Base-by-base conservation (phyloP, 139 green algal species). In the Chlamydomonas sphaeroides region DNA sequence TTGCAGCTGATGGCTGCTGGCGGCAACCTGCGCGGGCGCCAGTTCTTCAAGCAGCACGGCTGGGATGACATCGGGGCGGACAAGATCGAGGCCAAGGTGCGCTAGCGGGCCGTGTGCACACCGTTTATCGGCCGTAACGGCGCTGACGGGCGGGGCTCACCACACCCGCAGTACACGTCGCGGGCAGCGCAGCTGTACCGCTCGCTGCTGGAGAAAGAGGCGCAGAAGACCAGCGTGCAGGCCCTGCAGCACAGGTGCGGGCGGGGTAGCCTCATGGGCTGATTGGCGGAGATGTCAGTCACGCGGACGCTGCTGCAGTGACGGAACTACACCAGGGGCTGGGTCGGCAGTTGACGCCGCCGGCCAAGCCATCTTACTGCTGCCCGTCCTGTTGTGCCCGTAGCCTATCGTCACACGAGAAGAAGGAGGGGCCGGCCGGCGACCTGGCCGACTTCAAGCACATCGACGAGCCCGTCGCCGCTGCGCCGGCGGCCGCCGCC, bases 21-120 rank as follows among this genome's bases (percentile, higher is more conserved):
- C 11, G 97, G 97, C 57, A 99, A 99, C 85, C 85, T 91, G 45
- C 86, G 94, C 0, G 97, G 94, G 0, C 88, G 95, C 26, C 90
- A 92, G 41, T 99, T 98, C 85, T 99, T 99, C 92, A 98, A 98
- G 87, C 95, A 99, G 89, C 97, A 99, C 88, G 97, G 97, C 2
- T 99, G 96, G 95, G 92, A 94, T n/a, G 92, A 95, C 72, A 33
- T 91, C 17, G 93, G 92, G 53, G 89, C 92, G 39, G 97, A 98
- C 87, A 98, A 99, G 84, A 98, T 99, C 65, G 94, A 98, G 89
- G 75, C 89, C 57, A 99, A 98, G 91, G 91, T 93, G 59, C n/a
- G 79, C 11, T 10, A 14, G 14, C 11, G 45, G 10, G 45, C 45
- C 10, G 45, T 53, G 45, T 10, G 45, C 45, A 53, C 11, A n/a